These are phyloP conservation scores for Colletotrichum gigasporum DNA, from an alignment of 2,329 filamentous ascomycete genomes.

Conservation along the genomic window DNA sequence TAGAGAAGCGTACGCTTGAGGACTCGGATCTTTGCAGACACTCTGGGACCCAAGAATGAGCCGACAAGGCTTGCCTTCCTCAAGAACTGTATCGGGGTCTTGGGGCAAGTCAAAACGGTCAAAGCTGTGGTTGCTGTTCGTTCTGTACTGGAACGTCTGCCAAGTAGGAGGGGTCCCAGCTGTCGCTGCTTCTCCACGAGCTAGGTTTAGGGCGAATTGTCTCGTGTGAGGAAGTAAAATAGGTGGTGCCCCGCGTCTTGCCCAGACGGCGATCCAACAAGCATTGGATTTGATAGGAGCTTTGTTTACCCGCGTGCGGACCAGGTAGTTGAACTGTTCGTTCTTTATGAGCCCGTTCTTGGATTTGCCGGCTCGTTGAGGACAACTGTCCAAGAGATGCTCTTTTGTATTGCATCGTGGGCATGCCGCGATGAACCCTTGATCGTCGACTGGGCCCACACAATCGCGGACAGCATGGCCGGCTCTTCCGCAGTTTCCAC, in stretches of 20 bases:
- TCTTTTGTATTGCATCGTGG: conserved; percentile 1
- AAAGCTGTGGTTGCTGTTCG: neutral
- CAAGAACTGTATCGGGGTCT: conserved; percentile 4
- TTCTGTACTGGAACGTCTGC: conserved; percentile 5
- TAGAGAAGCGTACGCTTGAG: too few species aligned
- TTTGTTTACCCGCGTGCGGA: conserved; percentile 2
- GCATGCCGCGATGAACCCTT: conserved; percentile 10
- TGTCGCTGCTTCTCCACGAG: too few species aligned
- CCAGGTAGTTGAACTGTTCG: conserved; percentile 5
- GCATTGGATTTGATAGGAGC: neutral
- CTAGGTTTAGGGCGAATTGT: neutral
- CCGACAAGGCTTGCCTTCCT: neutral
- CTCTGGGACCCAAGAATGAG: neutral
- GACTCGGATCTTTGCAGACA: too few species aligned
- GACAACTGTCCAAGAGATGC: neutral
- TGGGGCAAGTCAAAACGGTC: neutral
- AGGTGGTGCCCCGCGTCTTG: neutral
- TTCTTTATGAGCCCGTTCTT: neutral
- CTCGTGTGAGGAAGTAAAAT: conserved; percentile 6
- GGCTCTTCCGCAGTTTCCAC: conserved; percentile 5
- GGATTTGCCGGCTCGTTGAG: neutral
- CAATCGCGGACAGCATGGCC: conserved; percentile 9
- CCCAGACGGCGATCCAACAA: conserved; percentile 16
- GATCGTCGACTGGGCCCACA: conserved; percentile 6
- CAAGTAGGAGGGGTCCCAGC: neutral